These are phyloP conservation scores for Psilocybe cyanescens DNA, from an alignment of 768 basidiomycete genomes.

Conservation along the genomic window DNA sequence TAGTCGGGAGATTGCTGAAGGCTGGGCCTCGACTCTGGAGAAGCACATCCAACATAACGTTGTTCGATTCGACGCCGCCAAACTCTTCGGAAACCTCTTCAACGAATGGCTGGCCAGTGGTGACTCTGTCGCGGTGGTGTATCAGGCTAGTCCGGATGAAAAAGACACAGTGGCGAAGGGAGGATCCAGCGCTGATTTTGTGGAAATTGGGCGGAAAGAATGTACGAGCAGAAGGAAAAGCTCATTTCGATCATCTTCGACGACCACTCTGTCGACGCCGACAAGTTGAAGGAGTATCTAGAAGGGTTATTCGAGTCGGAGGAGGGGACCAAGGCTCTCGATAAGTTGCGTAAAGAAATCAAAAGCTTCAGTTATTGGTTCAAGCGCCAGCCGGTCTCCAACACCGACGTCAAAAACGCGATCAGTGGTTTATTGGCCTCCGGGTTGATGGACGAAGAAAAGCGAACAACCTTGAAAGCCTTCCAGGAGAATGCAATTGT, in stretches of 20 bases:
- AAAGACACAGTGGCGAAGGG: slow-evolving; percentile 11
- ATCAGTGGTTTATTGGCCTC: slow-evolving; percentile 38
- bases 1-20: slow-evolving; percentile 33
- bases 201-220: slow-evolving; percentile 43
- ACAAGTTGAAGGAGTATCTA: slow-evolving; percentile 37
- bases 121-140: slow-evolving; percentile 37
- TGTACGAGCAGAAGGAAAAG: slow-evolving; percentile 44
- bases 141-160: slow-evolving; percentile 16
- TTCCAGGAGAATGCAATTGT: slow-evolving; percentile 42
- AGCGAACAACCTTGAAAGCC: slow-evolving; percentile 42
- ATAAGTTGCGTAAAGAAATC: slow-evolving; percentile 33
- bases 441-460: slow-evolving; percentile 44
- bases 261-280: slow-evolving; percentile 34
- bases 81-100: slow-evolving; percentile 44
- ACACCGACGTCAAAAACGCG: slow-evolving; percentile 28
- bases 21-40: slow-evolving; percentile 43
- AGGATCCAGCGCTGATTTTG: slow-evolving; percentile 16
- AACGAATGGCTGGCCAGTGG: slow-evolving; percentile 49
- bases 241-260: slow-evolving; percentile 45
- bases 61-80: slow-evolving; percentile 43
- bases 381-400: slow-evolving; percentile 26
- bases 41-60: slow-evolving; percentile 40
- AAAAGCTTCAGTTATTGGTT: slow-evolving; percentile 30
- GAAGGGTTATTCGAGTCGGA: slow-evolving; percentile 38
- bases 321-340: slow-evolving; percentile 32